phyloP scores from a whole-genome alignment of 352 stramenopile genomes.

The Thalassiosira mediterranea region DNA sequence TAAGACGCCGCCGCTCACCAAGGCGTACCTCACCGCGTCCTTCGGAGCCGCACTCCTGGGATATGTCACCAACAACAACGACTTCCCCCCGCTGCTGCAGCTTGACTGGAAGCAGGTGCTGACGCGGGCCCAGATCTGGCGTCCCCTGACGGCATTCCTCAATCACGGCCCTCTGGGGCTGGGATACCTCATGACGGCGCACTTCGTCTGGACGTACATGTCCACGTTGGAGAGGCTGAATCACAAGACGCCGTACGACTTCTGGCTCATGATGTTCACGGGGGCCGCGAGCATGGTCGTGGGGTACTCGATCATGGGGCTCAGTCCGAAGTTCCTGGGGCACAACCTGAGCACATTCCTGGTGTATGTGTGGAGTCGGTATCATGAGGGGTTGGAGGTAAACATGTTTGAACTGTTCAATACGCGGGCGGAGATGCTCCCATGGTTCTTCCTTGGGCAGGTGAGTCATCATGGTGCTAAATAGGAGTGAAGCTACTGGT shows the following conservation, averaged over 20 bases:
- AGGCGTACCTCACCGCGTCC: conserved; percentile 80
- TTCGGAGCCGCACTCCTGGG: conserved; percentile 65
- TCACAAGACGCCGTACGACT: conserved; percentile 82
- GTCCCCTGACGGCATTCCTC: conserved; percentile 82
- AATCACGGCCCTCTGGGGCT: conserved; percentile 83
- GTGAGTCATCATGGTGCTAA: no score
- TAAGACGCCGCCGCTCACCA: conserved; percentile 83
- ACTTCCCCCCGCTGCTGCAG: conserved; percentile 76
- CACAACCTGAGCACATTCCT: conserved; percentile 86
- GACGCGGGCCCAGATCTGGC: conserved; percentile 78
- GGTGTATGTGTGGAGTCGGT: conserved; percentile 84
- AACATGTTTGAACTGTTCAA: conserved; percentile 86
- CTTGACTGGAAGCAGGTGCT: conserved; percentile 78
- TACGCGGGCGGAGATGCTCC: conserved; percentile 78
- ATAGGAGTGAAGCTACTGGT: no score
- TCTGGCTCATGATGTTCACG: conserved; percentile 85
- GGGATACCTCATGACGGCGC: conserved; percentile 80
- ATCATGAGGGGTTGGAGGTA: conserved; percentile 83
- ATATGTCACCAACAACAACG: conserved; percentile 78
- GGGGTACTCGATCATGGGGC: conserved; percentile 70
- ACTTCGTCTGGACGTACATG: conserved; percentile 87
- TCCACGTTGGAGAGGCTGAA: conserved; percentile 80
- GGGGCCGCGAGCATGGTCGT: conserved; percentile 73
- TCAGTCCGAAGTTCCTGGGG: conserved; percentile 78
- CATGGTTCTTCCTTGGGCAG: conserved; percentile 84